Percentiles rank a stretch among this genome's conserved stretches.
These are phyloP conservation scores for Fusarium siculi DNA, from an alignment of 2,329 filamentous ascomycete species.

Conservation along the genomic window DNA sequence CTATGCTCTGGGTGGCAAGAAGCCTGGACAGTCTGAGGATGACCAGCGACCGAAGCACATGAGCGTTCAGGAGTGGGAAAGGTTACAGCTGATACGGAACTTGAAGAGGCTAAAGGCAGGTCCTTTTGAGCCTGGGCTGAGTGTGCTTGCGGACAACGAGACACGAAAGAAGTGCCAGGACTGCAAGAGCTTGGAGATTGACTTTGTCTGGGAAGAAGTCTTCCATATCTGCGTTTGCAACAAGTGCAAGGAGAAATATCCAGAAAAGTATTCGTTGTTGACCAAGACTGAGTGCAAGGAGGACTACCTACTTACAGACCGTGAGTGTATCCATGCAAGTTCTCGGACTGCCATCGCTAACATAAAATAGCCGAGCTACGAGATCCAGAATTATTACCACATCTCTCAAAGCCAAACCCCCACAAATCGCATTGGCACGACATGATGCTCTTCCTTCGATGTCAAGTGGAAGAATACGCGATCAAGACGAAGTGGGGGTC, in stretches of 20 bases:
- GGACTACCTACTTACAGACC: conserved; percentile 94
- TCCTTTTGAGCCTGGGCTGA: conserved; percentile 90
- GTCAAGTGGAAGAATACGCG: conserved; percentile 94
- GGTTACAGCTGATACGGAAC: conserved; percentile 77
- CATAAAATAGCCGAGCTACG: conserved; percentile 78
- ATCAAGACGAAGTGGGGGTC: conserved; percentile 92
- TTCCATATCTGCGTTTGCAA: conserved; percentile 81
- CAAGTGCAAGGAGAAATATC: conserved; percentile 86
- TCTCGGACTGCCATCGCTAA: conserved; percentile 11
- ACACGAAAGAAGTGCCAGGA: conserved; percentile 82
- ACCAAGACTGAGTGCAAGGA: conserved; percentile 97
- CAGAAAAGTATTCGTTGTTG: conserved; percentile 93
- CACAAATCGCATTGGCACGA: conserved; percentile 97
- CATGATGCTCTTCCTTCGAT: conserved; percentile 97
- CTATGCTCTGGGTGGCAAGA: conserved; percentile 69
- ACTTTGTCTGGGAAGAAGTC: conserved; percentile 93
- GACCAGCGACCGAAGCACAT: conserved; percentile 83
- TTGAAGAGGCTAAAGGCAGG: conserved; percentile 80
- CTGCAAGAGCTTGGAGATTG: conserved; percentile 86
- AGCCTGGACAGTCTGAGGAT: conserved; percentile 48
- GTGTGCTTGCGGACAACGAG: conserved; percentile 71
- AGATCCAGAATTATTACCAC: conserved; percentile 86
- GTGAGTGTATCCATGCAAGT: conserved; percentile 59
- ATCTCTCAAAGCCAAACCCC: conserved; percentile 89
- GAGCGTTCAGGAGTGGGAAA: conserved; percentile 92